These are phyloP conservation scores for Silybum marianum DNA, from an alignment of 129 eudicot genomes.

Conservation along the genomic window DNA sequence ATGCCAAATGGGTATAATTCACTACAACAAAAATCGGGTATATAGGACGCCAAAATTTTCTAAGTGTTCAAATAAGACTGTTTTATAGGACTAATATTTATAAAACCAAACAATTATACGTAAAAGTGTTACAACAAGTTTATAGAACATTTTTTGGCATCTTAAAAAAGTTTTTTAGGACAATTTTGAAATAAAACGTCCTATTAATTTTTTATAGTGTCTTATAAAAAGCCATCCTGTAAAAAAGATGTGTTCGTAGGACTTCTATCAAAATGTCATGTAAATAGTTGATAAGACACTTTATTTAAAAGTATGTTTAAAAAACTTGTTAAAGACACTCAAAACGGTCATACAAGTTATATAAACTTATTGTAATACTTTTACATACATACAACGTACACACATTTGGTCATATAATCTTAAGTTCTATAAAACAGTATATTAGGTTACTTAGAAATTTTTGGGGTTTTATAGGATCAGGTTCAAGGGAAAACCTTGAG, in stretches of 20 bases:
- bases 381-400: background rate
- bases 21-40: background rate
- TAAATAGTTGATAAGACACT: background rate
- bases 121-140: background rate
- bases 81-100: background rate
- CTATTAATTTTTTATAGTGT: no score
- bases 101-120: background rate
- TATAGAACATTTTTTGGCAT: no score
- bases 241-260: background rate
- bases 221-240: no score
- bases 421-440: background rate
- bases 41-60: background rate
- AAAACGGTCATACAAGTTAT: background rate
- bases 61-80: background rate
- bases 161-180: background rate
- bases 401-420: no score
- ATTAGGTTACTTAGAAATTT: background rate
- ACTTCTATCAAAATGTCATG: background rate
- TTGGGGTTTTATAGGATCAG: no score
- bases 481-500: no score
- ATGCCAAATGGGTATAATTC: background rate
- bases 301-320: no score
- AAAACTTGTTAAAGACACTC: background rate
- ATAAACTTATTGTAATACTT: no score
- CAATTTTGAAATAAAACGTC: background rate